A percentile compares a stretch with the other conserved stretches of the same genome.
Evolutionary conservation across 768 basidiomycete genomes (phyloP).

Genomic region (Pleurotus salmoneostramineus): DNA sequence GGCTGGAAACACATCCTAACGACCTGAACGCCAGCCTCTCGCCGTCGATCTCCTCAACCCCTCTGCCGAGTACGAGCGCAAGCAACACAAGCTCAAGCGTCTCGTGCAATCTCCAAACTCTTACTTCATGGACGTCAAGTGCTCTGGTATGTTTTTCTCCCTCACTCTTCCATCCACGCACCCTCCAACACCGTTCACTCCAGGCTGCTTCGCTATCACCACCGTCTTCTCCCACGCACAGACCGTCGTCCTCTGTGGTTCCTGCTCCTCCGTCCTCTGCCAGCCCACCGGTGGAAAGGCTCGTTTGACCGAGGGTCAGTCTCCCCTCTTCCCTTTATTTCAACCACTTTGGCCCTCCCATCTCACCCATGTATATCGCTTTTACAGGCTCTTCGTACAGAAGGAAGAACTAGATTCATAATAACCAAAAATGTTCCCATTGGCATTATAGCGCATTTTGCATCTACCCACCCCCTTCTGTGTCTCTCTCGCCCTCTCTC

Average conservation of each 20-base stretch:
- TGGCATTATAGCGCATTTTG: conserved; percentile 10
- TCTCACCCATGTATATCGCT: conserved; percentile 5
- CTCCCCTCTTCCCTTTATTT: conserved; percentile 4
- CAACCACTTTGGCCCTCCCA: background rate
- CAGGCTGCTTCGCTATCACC: conserved; percentile 92
- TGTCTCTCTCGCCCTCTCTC: background rate
- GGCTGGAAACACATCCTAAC: background rate
- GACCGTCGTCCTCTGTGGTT: conserved; percentile 91
- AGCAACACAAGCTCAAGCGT: conserved; percentile 98
- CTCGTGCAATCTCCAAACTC: conserved; percentile 98
- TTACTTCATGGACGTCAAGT: conserved; percentile 99
- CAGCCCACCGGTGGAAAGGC: conserved; percentile 99
- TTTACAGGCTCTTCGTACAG: conserved; percentile 91
- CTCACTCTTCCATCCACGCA: conserved; percentile 11
- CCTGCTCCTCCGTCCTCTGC: conserved; percentile 93
- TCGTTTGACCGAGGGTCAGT: conserved; percentile 93
- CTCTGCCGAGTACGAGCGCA: conserved; percentile 78
- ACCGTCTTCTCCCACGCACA: conserved; percentile 99
- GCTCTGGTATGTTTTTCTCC: conserved; percentile 65
- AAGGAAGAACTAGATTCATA: conserved; percentile 73
- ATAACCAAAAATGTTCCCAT: background rate
- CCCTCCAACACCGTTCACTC: conserved; percentile 12
- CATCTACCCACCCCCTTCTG: conserved; percentile 14
- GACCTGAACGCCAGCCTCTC: conserved; percentile 61
- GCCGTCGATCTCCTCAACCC: conserved; percentile 98